A percentile compares a stretch with the other conserved stretches of the same genome.
Conservation (phyloP, 495 filamentous ascomycete species). For the Tuber indicum region DNA sequence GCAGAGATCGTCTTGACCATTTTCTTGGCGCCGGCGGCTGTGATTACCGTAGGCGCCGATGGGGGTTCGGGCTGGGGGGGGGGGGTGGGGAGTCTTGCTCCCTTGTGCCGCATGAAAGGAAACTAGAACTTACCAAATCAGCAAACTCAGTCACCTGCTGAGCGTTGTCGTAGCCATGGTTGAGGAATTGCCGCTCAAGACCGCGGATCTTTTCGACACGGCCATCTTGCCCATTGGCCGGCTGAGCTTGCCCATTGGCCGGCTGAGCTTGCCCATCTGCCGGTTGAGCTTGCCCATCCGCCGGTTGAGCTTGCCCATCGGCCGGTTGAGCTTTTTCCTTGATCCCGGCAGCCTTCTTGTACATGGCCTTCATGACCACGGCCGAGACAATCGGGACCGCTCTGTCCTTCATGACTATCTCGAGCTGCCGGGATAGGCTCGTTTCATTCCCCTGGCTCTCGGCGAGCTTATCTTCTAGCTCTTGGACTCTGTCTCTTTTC, state of each 20-base stretch:
- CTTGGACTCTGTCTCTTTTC: neutral
- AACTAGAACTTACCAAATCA: neutral
- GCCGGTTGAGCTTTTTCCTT: neutral
- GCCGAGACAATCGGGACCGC: neutral
- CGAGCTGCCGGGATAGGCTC: neutral
- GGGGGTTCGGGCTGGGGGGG: neutral
- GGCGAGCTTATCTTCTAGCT: neutral
- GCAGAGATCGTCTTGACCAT: neutral
- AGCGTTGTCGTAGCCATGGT: neutral
- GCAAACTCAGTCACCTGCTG: neutral
- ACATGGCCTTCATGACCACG: neutral
- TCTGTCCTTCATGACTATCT: neutral
- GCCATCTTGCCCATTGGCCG: neutral
- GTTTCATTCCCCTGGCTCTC: fast-evolving
- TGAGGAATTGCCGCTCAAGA: neutral
- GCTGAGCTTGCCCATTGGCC: no score
- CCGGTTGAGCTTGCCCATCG: no score
- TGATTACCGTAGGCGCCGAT: neutral
- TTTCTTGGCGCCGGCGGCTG: neutral
- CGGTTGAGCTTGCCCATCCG: no score
- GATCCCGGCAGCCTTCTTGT: neutral
- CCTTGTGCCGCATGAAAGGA: neutral
- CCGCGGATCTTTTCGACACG: neutral
- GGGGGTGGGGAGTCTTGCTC: neutral
- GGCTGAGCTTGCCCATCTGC: no score